Evolutionary conservation across 768 basidiomycete species (phyloP).

Genomic region (Xerocomellus intermedius): DNA sequence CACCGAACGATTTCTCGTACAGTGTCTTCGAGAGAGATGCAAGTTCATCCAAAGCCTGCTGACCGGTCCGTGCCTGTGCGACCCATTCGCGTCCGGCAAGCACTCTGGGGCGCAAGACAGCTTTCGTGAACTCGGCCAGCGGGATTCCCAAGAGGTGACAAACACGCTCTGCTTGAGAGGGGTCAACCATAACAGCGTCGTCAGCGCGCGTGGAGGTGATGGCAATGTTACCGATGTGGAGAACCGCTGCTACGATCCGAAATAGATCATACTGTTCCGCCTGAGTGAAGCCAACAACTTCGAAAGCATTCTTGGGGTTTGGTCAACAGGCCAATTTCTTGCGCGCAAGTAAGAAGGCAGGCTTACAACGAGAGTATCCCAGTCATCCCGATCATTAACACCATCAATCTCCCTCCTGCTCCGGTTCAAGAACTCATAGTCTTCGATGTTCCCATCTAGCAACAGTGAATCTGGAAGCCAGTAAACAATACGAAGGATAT

Average conservation of each 20-base stretch:
- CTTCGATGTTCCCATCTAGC: constrained; percentile 67
- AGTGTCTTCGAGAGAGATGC: constrained; percentile 89
- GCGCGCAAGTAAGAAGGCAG: background rate
- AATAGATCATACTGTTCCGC: constrained; percentile 90
- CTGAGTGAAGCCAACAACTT: constrained; percentile 83
- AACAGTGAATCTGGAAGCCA: constrained; percentile 60
- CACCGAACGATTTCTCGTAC: constrained; percentile 96
- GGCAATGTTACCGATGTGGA: constrained; percentile 92
- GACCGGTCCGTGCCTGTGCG: constrained; percentile 84
- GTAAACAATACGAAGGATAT: constrained; percentile 8
- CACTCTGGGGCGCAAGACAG: constrained; percentile 84
- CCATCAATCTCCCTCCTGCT: constrained; percentile 92
- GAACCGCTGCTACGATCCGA: constrained; percentile 88
- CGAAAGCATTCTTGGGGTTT: constrained; percentile 63
- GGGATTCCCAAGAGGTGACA: constrained; percentile 92
- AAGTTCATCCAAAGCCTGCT: constrained; percentile 92
- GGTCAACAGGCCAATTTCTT: constrained; percentile 4
- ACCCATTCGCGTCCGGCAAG: constrained; percentile 98
- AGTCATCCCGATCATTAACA: constrained; percentile 88
- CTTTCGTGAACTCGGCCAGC: constrained; percentile 82
- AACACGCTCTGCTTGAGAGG: constrained; percentile 83
- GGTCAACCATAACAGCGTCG: constrained; percentile 73
- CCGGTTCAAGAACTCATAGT: constrained; percentile 91
- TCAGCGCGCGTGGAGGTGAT: constrained; percentile 78
- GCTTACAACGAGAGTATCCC: constrained; percentile 70